Evolutionary conservation across 148 eudicot genomes (phyloP), one percentile per base, ranked within the genome.

Genomic region (Pharnaceum exiguum): DNA sequence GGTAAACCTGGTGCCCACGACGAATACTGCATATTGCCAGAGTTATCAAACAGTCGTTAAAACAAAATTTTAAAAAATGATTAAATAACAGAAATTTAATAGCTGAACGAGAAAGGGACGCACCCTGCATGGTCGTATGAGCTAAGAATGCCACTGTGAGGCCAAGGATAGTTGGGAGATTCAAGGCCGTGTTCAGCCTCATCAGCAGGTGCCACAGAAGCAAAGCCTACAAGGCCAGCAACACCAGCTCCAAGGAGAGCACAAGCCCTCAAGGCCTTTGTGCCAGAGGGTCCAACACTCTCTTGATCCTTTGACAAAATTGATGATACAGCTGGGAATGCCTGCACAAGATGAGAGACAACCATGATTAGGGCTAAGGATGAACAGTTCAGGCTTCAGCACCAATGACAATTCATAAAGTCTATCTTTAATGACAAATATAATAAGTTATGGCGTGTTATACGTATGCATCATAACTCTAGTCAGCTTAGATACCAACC

Each of bases 101-200:
- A 29, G 19, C 18, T 29, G 30, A n/a, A 46, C 4, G 1, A 22
- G 25, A 24, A 24, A 37, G 44, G 50, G 53, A 85, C 98, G 88
- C 66, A 93, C 98, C 95, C 85, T 48, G 90, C 82, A 65, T 93
- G 98, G 51, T 93, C 98, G 71, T 88, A 93, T 56, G 98, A 93
- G 60, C 86, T 88, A 46, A 93, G 84, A 61, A 93, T 85, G 77
- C 96, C 98, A 62, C 54, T 51, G 72, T 93, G 96, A 55, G 98
- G 98, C 98, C 96, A 93, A 21, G 95, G 98, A 73, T 93, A 93
- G 57, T 63, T 59, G 8, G 96, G 77, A 42, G 69, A 64, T 29
- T 66, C 79, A 44, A 93, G 73, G 17, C 98, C 98, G 67, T 93
- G 98, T 49, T 93, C 98, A 61, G 98, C 91, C 73, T 88, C 91